Evolutionary conservation across 2,329 filamentous ascomycete genomes (phyloP).

Genomic region (Colletotrichum cordylinicola): DNA sequence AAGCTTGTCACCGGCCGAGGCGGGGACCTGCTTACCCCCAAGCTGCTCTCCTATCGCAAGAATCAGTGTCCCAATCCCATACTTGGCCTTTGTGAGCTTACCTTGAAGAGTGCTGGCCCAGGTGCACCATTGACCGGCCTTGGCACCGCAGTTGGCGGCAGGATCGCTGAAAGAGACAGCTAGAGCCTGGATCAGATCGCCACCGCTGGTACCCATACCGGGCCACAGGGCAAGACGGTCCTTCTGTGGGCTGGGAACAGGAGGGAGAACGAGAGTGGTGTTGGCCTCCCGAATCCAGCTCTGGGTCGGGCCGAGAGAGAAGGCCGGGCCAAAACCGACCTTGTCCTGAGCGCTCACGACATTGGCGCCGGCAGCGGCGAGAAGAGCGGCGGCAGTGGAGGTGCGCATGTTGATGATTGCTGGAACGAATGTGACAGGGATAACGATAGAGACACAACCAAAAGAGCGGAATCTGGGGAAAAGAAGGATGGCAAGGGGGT

Average conservation of each 20-base stretch:
- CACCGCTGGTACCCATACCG: not conserved
- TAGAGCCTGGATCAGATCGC: not conserved
- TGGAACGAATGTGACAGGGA: not conserved
- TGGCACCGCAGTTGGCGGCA: not conserved
- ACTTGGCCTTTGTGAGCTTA: rapidly evolving
- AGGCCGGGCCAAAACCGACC: not conserved
- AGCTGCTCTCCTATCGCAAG: not conserved
- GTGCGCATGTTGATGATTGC: not conserved
- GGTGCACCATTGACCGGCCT: not conserved
- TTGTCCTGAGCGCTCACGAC: not conserved
- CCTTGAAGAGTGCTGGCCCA: not conserved
- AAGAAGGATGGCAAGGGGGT: not conserved
- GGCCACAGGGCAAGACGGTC: not conserved
- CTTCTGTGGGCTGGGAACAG: not conserved
- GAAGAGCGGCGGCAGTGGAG: not conserved
- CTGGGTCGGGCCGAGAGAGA: not conserved
- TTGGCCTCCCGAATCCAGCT: not conserved
- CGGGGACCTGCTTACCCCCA: not conserved
- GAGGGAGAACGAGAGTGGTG: not conserved
- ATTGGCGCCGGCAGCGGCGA: not conserved
- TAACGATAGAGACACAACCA: not conserved
- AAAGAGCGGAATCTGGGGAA: not conserved
- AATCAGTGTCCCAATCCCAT: not conserved
- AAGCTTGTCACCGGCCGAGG: not conserved
- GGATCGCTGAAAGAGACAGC: not conserved